These are phyloP conservation scores for Nannochloropsis oceanica DNA, from an alignment of 108 stramenopile genomes.

Conservation along the genomic window DNA sequence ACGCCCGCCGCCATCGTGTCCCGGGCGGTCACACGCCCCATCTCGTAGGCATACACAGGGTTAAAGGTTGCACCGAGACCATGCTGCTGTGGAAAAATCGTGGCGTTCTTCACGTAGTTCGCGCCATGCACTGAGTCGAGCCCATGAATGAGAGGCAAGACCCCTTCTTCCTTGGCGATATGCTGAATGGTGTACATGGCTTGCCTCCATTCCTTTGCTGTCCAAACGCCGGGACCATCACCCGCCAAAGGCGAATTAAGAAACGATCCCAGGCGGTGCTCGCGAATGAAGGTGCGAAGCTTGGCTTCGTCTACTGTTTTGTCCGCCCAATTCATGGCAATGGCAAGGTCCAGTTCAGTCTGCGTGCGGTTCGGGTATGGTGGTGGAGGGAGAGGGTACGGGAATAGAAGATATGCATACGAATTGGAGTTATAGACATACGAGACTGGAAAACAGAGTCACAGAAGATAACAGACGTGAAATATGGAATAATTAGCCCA, in stretches of 20 bases:
- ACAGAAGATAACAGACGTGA: not conserved
- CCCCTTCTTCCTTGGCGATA: not conserved
- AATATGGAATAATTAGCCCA: not conserved
- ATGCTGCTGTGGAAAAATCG: not conserved
- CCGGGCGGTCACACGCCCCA: conserved; percentile 44
- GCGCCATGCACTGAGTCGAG: not conserved
- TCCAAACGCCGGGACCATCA: not conserved
- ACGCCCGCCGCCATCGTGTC: conserved; percentile 59
- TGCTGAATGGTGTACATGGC: not conserved
- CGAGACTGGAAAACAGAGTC: too few species aligned
- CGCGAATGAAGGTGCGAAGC: not conserved
- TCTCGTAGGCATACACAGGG: not conserved
- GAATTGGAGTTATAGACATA: too few species aligned
- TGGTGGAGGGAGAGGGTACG: too few species aligned
- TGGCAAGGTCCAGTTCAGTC: not conserved
- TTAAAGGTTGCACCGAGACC: not conserved
- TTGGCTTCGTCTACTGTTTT: not conserved
- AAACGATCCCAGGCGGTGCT: not conserved
- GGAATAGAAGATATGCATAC: too few species aligned
- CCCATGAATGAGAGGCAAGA: not conserved
- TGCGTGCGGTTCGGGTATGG: not conserved
- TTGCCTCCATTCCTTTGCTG: not conserved
- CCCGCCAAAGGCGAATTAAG: not conserved
- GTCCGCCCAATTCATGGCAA: not conserved
- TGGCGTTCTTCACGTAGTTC: not conserved